phyloP scores from a whole-genome alignment of 202 grass and related monocot genomes.

The Setaria italica region DNA sequence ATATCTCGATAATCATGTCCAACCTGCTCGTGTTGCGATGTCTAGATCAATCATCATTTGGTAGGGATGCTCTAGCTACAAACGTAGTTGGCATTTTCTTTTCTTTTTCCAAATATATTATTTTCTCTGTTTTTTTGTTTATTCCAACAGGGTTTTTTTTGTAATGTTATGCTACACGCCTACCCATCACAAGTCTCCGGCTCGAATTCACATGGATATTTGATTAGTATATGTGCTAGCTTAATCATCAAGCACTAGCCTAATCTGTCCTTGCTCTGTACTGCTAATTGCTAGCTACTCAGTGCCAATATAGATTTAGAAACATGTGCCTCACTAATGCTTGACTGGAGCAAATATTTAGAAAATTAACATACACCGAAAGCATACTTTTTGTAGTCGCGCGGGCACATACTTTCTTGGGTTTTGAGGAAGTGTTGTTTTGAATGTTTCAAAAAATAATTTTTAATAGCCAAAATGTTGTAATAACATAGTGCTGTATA shows the following conservation, averaged over 20 bases:
- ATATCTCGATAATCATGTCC: conserved; percentile 20
- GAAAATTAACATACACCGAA: not conserved
- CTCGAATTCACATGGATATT: conserved; percentile 11
- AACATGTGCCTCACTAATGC: conserved; percentile 25
- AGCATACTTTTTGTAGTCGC: no score
- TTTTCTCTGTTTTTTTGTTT: not conserved
- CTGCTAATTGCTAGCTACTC: conserved; percentile 21
- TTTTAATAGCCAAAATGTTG: not conserved
- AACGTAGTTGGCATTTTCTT: conserved; percentile 53
- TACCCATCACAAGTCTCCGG: conserved; percentile 31
- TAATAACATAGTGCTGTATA: not conserved
- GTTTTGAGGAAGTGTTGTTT: not conserved
- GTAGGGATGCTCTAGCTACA: conserved; percentile 54
- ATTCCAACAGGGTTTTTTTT: conserved; percentile 39
- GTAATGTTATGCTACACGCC: not conserved
- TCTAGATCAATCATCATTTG: conserved; percentile 62
- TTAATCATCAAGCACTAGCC: conserved; percentile 40
- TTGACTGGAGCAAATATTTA: not conserved
- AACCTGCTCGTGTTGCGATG: conserved; percentile 51
- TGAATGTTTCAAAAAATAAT: not conserved
- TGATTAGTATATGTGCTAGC: conserved; percentile 40
- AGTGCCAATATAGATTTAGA: not conserved
- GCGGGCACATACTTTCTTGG: not conserved
- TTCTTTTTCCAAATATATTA: not conserved
- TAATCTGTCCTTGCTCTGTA: conserved; percentile 31